Evolutionary conservation across 129 eudicot species (phyloP), one percentile per base, ranked within the genome.

Genomic region (Erigeron canadensis): DNA sequence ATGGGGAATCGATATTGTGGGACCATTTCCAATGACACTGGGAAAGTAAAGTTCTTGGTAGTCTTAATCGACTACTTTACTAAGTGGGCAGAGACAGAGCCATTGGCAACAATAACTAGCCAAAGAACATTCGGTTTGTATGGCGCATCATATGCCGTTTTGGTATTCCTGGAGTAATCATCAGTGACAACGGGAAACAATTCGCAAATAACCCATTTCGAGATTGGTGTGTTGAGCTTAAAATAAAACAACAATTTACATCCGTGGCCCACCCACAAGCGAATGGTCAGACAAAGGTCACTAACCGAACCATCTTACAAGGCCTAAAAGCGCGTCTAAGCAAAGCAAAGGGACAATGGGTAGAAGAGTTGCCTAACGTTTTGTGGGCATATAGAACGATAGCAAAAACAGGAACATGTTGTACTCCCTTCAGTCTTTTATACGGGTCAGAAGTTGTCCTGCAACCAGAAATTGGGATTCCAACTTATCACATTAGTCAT

Each of bases 311-410:
- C 15, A 5, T 54, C 7, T n/a, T 54, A 6, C 7, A 11, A 5
- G 22, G 34, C 2, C 59, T 53, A 9, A n/a, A 15, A 7, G n/a
- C n/a, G n/a, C n/a, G n/a, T n/a, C n/a, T n/a, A n/a, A n/a, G n/a
- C n/a, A n/a, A n/a, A n/a, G n/a, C 17, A 54, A 54, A 54, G 7
- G 60, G 60, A 38, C 43, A 48, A 19, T 53, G 72, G 75, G 71
- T 65, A 65, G 63, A 44, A 13, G 72, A 67, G 1, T 44, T 67
- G 7, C 41, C 72, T 19, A 54, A n/a, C 6, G 0, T 10, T 3
- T 17, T 54, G 6, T 54, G 60, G 34, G 2, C 60, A 4, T 54
- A 54, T 18, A 2, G 8, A 54, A 54, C 60, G 4, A 54, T 21
- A 0, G 0, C 60, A 43, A 43, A 43, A 43, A 4, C 47, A 43